Conservation (phyloP, 441 rosid species). For the Erysimum cheiri region DNA sequence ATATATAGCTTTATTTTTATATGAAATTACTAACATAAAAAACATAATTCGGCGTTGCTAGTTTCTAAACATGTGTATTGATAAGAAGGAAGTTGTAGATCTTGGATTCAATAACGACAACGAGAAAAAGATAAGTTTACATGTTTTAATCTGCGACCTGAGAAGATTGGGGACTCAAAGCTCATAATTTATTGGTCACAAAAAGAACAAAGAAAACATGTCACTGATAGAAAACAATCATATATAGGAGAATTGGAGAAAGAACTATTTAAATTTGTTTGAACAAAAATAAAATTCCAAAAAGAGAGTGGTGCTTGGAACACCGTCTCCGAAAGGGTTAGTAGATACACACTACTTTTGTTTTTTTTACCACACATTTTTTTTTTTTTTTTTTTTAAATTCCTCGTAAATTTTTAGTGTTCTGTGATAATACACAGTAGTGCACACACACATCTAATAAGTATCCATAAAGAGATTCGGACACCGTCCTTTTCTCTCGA, state of each 20-base stretch:
- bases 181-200: no score
- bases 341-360: constrained; percentile 25
- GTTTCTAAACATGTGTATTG: no score
- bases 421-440: constrained; percentile 24
- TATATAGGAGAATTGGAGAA: not conserved
- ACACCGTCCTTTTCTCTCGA: constrained; percentile 30
- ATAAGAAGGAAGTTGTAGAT: no score
- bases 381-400: not conserved
- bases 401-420: constrained; percentile 23
- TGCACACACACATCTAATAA: constrained; percentile 28
- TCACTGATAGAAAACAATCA: not conserved
- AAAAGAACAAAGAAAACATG: no score
- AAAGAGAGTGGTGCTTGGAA: constrained; percentile 26
- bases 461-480: constrained; percentile 42
- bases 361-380: constrained; percentile 4
- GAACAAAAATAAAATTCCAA: not conserved
- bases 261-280: not conserved
- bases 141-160: no score
- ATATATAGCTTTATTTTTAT: no score
- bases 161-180: no score
- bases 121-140: no score
- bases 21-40: no score
- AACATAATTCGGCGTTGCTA: no score
- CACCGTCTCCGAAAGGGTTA: constrained; percentile 21
- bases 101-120: no score